Evolutionary conservation across 257 asterid genomes (phyloP).

Genomic region (Nicotiana tomentosiformis): DNA sequence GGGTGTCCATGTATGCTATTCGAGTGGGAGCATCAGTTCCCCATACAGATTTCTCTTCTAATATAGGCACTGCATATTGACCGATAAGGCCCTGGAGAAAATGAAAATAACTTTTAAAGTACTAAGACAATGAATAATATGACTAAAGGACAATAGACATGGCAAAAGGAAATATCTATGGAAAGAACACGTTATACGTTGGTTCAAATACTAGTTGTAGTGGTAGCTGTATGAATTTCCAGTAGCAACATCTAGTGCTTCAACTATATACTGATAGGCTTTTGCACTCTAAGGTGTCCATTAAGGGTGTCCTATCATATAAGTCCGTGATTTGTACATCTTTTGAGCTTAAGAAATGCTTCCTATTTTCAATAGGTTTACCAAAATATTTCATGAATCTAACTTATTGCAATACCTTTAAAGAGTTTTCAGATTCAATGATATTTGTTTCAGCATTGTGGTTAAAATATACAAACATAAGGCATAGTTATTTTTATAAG

Average conservation of each 20-base stretch:
- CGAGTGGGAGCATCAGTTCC: slow-evolving; percentile 99
- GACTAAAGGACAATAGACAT: not conserved
- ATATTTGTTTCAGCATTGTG: not conserved
- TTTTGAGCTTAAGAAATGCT: not conserved
- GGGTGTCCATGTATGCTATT: slow-evolving; percentile 98
- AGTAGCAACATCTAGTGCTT: not conserved
- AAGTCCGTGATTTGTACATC: not conserved
- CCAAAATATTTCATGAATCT: not conserved
- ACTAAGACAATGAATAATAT: slow-evolving; percentile 12
- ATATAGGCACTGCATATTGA: slow-evolving; percentile 94
- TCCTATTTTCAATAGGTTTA: not conserved
- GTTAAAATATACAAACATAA: not conserved
- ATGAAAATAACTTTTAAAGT: slow-evolving; percentile 11
- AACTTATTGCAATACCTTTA: not conserved
- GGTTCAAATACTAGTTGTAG: not conserved
- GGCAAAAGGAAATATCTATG: not conserved
- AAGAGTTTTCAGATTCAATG: not conserved
- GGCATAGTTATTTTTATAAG: no score
- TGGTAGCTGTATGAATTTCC: not conserved
- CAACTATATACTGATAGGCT: not conserved
- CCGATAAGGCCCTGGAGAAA: slow-evolving; percentile 81
- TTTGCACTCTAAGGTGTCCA: not conserved
- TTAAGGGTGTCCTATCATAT: not conserved
- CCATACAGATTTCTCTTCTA: slow-evolving; percentile 98
- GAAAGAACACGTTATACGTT: not conserved